phyloP scores from a whole-genome alignment of 164 flowering plant genomes.

The Magnolia officinalis region DNA sequence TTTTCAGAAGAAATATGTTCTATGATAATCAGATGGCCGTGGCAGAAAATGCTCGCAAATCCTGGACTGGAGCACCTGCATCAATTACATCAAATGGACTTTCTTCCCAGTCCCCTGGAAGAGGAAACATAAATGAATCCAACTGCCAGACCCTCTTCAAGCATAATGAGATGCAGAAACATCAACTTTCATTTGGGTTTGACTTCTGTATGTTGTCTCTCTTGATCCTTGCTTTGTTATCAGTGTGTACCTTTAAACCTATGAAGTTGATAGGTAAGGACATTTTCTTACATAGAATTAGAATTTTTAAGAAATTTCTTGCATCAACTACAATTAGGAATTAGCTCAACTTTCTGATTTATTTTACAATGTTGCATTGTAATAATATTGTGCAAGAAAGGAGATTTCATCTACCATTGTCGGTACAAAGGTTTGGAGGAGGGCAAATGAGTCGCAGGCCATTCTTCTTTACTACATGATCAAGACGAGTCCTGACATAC shows the following conservation, averaged over 20 bases:
- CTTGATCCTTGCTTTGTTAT: neutral
- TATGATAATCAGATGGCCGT: neutral
- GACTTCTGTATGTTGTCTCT: neutral
- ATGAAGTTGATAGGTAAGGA: neutral
- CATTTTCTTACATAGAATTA: neutral
- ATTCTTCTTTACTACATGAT: too few relatives aligned
- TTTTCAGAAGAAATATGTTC: neutral
- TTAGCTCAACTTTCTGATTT: neutral
- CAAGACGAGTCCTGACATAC: too few relatives aligned
- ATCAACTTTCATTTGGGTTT: neutral
- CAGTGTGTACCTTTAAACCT: neutral
- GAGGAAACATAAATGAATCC: neutral
- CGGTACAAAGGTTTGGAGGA: too few relatives aligned
- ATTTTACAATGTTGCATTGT: too few relatives aligned
- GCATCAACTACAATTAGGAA: neutral
- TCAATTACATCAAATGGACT: neutral
- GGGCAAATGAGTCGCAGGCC: too few relatives aligned
- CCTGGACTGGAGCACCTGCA: neutral
- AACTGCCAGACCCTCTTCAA: neutral
- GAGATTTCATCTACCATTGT: too few relatives aligned
- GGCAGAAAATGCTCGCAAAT: neutral
- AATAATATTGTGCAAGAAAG: too few relatives aligned
- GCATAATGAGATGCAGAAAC: neutral
- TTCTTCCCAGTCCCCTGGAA: neutral
- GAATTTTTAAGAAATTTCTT: neutral